These are phyloP conservation scores for Trifolium subterraneum DNA, from an alignment of 306 rosid genomes.

Conservation along the genomic window DNA sequence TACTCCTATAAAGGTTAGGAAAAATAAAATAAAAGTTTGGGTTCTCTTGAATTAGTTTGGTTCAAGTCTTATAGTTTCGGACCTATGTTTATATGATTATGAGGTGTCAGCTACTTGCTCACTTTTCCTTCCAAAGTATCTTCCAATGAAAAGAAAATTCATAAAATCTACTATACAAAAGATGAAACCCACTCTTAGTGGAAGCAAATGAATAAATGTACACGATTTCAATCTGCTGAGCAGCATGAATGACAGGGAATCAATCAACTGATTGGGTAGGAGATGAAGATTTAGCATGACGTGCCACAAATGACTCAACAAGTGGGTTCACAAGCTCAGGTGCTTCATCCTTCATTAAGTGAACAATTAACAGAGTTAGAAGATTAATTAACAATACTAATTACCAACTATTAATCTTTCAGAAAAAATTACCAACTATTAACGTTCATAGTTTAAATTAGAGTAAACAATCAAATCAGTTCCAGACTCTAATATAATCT, in stretches of 20 bases:
- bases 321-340: constrained; percentile 91
- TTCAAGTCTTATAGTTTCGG: too few species aligned
- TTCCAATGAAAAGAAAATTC: not conserved
- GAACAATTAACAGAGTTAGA: constrained; percentile 30
- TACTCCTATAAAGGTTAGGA: too few species aligned
- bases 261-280: constrained; percentile 40
- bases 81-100: too few species aligned
- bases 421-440: too few species aligned
- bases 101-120: too few species aligned
- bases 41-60: too few species aligned
- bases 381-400: not conserved
- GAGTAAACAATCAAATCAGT: too few species aligned
- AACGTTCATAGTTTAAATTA: too few species aligned
- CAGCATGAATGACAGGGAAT: constrained; percentile 40
- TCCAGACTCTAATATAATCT: too few species aligned
- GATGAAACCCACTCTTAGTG: constrained; percentile 3
- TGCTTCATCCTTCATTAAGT: constrained; percentile 83
- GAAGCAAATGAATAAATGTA: constrained; percentile 34
- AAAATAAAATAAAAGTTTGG: too few species aligned
- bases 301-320: constrained; percentile 88
- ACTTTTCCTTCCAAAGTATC: too few species aligned
- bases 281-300: constrained; percentile 67
- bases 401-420: too few species aligned
- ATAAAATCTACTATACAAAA: constrained; percentile 9
- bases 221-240: constrained; percentile 26